A percentile compares a stretch with the other conserved stretches of the same genome.
phyloP scores from a whole-genome alignment of 1,284 basidiomycete species.

The Ustilago sp. region DNA sequence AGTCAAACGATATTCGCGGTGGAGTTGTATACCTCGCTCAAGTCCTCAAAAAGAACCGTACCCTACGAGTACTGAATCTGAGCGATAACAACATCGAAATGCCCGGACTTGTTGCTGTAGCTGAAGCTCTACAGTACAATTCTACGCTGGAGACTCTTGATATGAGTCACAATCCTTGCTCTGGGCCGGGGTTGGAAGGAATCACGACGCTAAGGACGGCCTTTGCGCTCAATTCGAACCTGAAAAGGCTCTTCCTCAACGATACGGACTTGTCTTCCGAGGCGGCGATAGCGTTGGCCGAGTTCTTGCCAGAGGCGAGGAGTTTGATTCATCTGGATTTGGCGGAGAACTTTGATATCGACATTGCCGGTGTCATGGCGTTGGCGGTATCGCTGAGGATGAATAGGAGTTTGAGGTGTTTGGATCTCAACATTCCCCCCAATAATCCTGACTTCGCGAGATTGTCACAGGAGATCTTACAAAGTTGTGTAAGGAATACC shows the following conservation, averaged over 20 bases:
- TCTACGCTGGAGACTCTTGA: slow-evolving; percentile 92
- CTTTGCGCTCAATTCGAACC: slow-evolving; percentile 89
- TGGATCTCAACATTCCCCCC: slow-evolving; percentile 89
- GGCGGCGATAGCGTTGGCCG: slow-evolving; percentile 92
- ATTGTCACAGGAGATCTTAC: slow-evolving; percentile 73
- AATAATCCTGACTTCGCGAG: slow-evolving; percentile 87
- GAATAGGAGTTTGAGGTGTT: slow-evolving; percentile 86
- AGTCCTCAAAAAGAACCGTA: slow-evolving; percentile 93
- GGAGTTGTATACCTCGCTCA: slow-evolving; percentile 92
- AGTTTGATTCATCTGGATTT: slow-evolving; percentile 83
- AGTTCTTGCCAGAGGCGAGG: slow-evolving; percentile 90
- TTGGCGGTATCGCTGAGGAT: slow-evolving; percentile 83
- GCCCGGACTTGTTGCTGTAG: slow-evolving; percentile 81
- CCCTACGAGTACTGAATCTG: slow-evolving; percentile 90
- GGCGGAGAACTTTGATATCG: slow-evolving; percentile 73
- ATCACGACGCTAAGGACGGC: slow-evolving; percentile 76
- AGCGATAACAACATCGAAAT: slow-evolving; percentile 93
- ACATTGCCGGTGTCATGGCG: slow-evolving; percentile 91
- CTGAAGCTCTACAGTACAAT: slow-evolving; percentile 96
- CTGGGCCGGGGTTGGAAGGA: slow-evolving; percentile 85
- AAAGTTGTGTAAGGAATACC: slow-evolving; percentile 79
- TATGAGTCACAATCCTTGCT: slow-evolving; percentile 91
- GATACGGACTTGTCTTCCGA: slow-evolving; percentile 83
- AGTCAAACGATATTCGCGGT: slow-evolving; percentile 84
- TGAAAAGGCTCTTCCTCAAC: slow-evolving; percentile 91